These are phyloP conservation scores for Heimioporus sp. DNA, from an alignment of 768 basidiomycete species.

Conservation along the genomic window DNA sequence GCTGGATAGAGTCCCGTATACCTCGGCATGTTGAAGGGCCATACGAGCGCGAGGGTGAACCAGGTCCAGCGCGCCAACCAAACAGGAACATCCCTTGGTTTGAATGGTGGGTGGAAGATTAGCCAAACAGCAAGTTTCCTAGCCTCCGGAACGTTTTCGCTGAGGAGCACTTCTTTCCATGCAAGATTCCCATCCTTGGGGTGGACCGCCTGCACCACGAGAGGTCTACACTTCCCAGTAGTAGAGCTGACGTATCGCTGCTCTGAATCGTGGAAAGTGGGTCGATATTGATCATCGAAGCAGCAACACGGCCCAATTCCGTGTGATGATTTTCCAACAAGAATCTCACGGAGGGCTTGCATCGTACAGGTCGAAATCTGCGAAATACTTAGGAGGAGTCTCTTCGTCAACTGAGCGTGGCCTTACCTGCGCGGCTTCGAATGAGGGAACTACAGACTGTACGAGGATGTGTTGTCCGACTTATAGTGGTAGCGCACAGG, in stretches of 20 bases:
- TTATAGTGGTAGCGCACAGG: background rate
- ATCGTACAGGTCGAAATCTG: background rate
- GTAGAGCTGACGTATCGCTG: constrained; percentile 24
- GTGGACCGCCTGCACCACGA: constrained; percentile 25
- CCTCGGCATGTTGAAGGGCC: constrained; percentile 5
- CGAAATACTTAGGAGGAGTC: background rate
- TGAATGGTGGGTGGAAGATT: background rate
- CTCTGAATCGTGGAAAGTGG: constrained; percentile 6
- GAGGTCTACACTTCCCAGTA: constrained; percentile 22
- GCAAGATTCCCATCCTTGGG: background rate
- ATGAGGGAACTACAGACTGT: too few species aligned
- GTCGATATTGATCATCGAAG: constrained; percentile 18
- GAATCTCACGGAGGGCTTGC: background rate
- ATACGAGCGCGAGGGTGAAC: constrained; percentile 17
- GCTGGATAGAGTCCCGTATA: constrained; percentile 11
- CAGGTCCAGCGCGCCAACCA: constrained; percentile 18
- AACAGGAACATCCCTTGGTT: background rate
- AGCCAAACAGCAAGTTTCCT: constrained; percentile 21
- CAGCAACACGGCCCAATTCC: constrained; percentile 4
- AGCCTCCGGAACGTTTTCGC: background rate
- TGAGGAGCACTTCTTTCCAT: background rate
- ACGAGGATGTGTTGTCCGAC: background rate
- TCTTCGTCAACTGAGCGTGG: background rate
- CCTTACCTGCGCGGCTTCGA: constrained; percentile 5
- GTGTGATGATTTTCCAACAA: background rate